phyloP scores from a whole-genome alignment of 2,329 filamentous ascomycete species.

The Beauveria rudraprayagi region DNA sequence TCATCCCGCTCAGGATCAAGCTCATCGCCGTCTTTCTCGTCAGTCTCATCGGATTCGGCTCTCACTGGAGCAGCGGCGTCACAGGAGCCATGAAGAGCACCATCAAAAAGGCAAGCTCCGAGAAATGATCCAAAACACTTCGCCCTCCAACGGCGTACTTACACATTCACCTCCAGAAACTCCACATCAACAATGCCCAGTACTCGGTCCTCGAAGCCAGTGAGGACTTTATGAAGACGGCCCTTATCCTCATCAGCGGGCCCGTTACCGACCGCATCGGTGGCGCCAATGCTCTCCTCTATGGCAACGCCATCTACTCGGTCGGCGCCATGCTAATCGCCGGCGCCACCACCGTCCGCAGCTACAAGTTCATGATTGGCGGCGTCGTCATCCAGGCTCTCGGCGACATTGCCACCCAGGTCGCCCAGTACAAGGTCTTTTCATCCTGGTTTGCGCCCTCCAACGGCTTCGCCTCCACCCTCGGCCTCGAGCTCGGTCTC shows the following conservation, averaged over 20 bases:
- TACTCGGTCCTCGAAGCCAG: conserved; percentile 52
- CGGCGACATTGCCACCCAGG: conserved; percentile 56
- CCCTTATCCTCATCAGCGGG: conserved; percentile 46
- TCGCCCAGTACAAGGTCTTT: conserved; percentile 58
- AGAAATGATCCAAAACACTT: rapidly evolving
- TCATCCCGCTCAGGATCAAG: conserved; percentile 21
- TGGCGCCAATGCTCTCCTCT: conserved; percentile 50
- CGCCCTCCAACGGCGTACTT: background rate
- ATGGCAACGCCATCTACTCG: conserved; percentile 52
- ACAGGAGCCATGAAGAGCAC: conserved; percentile 54
- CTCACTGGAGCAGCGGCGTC: conserved; percentile 52
- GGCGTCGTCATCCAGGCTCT: conserved; percentile 47
- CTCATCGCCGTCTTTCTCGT: conserved; percentile 39
- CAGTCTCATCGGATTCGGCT: conserved; percentile 49
- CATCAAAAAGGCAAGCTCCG: conserved; percentile 39
- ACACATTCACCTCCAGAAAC: conserved; percentile 25
- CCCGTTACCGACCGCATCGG: conserved; percentile 50
- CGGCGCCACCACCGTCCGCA: conserved; percentile 46
- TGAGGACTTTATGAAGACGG: conserved; percentile 53
- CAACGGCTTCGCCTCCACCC: conserved; percentile 52
- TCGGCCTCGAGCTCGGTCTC: conserved; percentile 52
- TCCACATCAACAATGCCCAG: conserved; percentile 51
- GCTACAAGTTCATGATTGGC: conserved; percentile 52
- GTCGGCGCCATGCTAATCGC: conserved; percentile 52
- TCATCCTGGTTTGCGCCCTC: conserved; percentile 56